phyloP scores from a whole-genome alignment of 2,329 filamentous ascomycete genomes.

The Claviceps digitariae region DNA sequence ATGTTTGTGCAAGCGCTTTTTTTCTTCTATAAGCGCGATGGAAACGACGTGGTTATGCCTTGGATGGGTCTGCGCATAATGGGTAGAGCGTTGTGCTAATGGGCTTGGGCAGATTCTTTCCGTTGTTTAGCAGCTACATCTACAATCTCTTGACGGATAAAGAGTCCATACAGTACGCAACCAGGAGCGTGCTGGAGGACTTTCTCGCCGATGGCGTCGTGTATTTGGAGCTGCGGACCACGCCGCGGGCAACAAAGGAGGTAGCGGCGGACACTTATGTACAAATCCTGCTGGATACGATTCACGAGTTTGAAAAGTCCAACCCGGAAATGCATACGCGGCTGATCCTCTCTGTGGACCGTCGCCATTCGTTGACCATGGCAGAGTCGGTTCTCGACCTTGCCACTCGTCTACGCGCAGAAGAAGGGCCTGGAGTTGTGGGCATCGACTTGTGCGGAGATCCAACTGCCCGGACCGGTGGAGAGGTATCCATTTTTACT shows the following conservation, averaged over 20 bases:
- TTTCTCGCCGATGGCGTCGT: constrained; percentile 60
- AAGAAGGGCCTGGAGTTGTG: constrained; percentile 44
- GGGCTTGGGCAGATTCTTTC: constrained; percentile 48
- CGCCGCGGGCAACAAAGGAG: constrained; percentile 49
- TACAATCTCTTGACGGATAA: constrained; percentile 58
- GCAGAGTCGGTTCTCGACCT: constrained; percentile 52
- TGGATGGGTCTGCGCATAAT: too few species aligned
- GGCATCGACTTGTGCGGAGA: constrained; percentile 72
- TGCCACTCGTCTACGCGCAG: constrained; percentile 31
- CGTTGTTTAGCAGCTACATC: constrained; percentile 66
- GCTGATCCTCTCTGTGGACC: constrained; percentile 64
- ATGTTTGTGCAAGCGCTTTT: not conserved
- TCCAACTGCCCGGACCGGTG: constrained; percentile 36
- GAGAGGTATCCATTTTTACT: constrained; percentile 46
- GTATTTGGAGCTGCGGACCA: constrained; percentile 72
- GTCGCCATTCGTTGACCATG: constrained; percentile 43
- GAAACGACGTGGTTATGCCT: too few species aligned
- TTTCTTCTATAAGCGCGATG: too few species aligned
- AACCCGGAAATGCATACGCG: constrained; percentile 38
- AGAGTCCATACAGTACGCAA: constrained; percentile 46
- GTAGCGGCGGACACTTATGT: constrained; percentile 54
- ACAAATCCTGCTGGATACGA: constrained; percentile 48
- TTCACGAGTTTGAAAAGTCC: constrained; percentile 35
- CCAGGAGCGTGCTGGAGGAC: constrained; percentile 47
- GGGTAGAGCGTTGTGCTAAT: too few species aligned